Base-by-base conservation (phyloP, 202 grass and related monocot genomes). In the Panicum virgatum region DNA sequence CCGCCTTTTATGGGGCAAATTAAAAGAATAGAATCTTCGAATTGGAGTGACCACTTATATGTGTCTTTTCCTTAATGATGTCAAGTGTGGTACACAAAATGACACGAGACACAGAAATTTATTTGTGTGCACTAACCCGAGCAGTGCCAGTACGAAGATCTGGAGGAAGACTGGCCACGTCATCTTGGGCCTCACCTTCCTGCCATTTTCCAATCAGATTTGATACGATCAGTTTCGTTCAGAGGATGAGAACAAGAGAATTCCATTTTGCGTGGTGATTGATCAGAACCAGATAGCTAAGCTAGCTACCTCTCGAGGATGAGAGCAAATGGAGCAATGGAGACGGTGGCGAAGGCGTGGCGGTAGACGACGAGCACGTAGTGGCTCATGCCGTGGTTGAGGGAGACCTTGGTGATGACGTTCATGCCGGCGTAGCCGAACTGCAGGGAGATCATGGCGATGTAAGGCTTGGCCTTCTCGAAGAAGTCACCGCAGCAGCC, bases 391-490 rank as follows among this genome's bases (percentile, higher is more conserved):
- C 96, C 96, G 22, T 84, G 84, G 78, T 91, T 96, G 59, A 96
- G 92, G 19, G 96, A 93, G 23, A 98, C 92, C 82, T 98, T 98
- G 48, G 96, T 90, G 65, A 99, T 91, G 29, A 99, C 85, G 88
- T 99, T 99, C 93, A 96, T 99, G 58, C 96, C 93, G 12, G 93
- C 93, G 10, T 99, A 99, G 30, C 96, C 96, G 76, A 99, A 99
- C 68, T 99, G 93, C 58, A 99, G 83, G n/a, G 85, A 99, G 62
- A 92, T 85, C 96, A 99, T 96, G 78, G 93, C 92, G 79, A 99
- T 79, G 89, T 99, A 99, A 5, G 96, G 93, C 71, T 92, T 99
- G 64, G 82, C 76, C 85, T 65, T 90, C 87, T 90, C 83, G 58
- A 96, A 88, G 77, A 87, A 79, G 57, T 90, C 89, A 25, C 86